Percentiles rank a stretch among this genome's conserved stretches.
Evolutionary conservation across 2,329 filamentous ascomycete species (phyloP).

Genomic region (Leptographium wingfieldii): DNA sequence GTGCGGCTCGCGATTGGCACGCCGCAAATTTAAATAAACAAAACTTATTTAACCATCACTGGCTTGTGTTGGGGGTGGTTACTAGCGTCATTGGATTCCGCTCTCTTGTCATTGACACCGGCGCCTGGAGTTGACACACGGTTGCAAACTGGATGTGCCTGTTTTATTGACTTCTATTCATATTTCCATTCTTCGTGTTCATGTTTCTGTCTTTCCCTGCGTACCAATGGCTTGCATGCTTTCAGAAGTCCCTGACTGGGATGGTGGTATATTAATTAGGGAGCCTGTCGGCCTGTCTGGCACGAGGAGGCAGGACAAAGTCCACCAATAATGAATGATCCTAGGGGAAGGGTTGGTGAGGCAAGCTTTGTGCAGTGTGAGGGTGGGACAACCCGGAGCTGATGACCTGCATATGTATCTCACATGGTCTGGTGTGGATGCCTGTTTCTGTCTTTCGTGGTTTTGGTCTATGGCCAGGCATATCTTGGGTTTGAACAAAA

Average conservation of each 20-base stretch:
- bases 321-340: background rate
- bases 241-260: background rate
- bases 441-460: background rate
- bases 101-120: constrained; percentile 3
- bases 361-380: background rate
- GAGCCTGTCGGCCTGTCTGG: background rate
- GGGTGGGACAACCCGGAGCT: background rate
- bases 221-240: background rate
- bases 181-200: background rate
- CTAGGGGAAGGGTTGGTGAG: background rate
- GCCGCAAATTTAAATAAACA: background rate
- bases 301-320: background rate
- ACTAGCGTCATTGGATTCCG: constrained; percentile 4
- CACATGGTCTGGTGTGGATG: background rate
- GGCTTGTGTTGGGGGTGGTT: background rate
- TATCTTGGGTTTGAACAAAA: background rate
- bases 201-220: background rate
- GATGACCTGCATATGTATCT: background rate
- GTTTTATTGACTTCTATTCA: background rate
- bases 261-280: background rate
- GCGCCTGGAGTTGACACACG: constrained; percentile 8
- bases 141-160: constrained; percentile 1
- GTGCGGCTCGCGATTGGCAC: background rate
- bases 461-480: background rate
- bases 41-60: background rate